Evolutionary conservation across 306 rosid species (phyloP).

Genomic region (Rosa chinensis): DNA sequence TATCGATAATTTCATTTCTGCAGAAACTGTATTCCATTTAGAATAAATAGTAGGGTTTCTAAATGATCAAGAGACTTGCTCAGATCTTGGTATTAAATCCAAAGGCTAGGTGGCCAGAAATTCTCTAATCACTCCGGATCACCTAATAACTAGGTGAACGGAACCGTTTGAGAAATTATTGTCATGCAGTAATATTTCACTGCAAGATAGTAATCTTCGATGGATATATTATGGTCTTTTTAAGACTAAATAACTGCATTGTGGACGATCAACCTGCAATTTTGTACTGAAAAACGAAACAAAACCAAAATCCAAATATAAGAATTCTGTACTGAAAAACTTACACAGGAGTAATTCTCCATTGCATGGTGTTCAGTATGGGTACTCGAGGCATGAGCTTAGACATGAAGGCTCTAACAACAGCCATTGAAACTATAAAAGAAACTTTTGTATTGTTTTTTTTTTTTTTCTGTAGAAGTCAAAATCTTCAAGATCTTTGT

Average conservation of each 20-base stretch:
- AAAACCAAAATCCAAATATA: too few species aligned
- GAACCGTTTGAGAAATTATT: too few species aligned
- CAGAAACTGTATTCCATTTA: neutral
- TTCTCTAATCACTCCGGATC: too few species aligned
- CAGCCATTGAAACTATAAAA: neutral
- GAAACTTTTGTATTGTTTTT: neutral
- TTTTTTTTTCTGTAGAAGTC: neutral
- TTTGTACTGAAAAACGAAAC: neutral
- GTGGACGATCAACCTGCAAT: neutral
- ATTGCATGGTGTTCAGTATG: neutral
- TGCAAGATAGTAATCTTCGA: neutral
- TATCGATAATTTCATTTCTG: neutral
- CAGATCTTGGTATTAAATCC: neutral
- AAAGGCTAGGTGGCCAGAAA: too few species aligned
- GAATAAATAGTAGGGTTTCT: neutral
- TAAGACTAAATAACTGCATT: neutral
- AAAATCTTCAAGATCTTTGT: neutral
- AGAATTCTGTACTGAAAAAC: neutral
- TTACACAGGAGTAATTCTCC: neutral
- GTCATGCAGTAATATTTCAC: neutral
- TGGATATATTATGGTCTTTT: neutral
- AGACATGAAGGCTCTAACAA: slow-evolving; percentile 6
- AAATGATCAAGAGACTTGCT: neutral
- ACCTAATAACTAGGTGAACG: too few species aligned
- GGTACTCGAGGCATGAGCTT: neutral